Evolutionary conservation across 2,329 filamentous ascomycete species (phyloP).

Genomic region (Fusarium solani-melongenae): DNA sequence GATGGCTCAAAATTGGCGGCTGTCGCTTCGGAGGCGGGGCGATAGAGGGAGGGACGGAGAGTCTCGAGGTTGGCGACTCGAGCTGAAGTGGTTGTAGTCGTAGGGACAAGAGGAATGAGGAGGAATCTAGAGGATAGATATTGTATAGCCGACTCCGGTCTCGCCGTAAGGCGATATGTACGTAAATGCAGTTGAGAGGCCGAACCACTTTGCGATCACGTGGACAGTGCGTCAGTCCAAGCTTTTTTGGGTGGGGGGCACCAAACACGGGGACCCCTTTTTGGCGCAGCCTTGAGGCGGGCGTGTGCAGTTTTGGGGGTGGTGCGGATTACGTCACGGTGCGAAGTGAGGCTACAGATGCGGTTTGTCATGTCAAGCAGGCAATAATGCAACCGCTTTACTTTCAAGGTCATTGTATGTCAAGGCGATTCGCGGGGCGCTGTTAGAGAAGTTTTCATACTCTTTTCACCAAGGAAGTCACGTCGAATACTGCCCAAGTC

Average conservation of each 20-base stretch:
- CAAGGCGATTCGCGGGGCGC: neutral
- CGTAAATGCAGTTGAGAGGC: conserved; percentile 14
- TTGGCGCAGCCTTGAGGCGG: neutral
- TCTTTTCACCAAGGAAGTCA: too few relatives aligned
- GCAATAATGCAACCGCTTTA: neutral
- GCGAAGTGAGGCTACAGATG: neutral
- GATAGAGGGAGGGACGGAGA: neutral
- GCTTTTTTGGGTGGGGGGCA: neutral
- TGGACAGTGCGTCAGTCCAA: neutral
- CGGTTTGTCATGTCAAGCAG: too few relatives aligned
- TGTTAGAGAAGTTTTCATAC: too few relatives aligned
- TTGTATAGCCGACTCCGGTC: conserved; percentile 29
- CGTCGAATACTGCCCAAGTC: too few relatives aligned
- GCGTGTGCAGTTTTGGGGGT: neutral
- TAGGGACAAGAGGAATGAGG: neutral
- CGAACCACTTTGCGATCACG: conserved; percentile 26
- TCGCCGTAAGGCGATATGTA: conserved; percentile 28
- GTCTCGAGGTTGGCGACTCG: neutral
- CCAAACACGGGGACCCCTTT: neutral
- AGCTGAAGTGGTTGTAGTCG: too few relatives aligned
- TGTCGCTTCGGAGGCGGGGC: neutral
- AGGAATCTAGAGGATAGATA: conserved; percentile 2
- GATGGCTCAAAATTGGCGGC: conserved; percentile 7
- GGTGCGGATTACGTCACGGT: neutral
- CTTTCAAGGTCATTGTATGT: neutral